phyloP scores from a whole-genome alignment of 139 green algal genomes.

The Tetradesmus obliquus region DNA sequence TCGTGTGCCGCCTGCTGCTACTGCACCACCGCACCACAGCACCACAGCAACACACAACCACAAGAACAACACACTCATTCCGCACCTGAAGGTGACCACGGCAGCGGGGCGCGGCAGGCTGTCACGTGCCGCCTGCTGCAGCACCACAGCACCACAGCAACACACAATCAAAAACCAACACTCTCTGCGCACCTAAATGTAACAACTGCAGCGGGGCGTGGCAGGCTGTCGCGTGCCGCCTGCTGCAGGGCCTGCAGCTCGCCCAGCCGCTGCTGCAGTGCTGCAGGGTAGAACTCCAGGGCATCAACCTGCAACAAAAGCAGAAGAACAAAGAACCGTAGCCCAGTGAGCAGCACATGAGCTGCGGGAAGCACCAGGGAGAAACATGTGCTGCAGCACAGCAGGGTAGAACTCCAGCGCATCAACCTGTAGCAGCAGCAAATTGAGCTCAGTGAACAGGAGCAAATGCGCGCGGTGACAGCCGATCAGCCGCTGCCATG shows the following conservation, averaged over 20 bases:
- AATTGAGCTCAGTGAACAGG: too few species aligned
- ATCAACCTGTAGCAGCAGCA: slow-evolving; percentile 58
- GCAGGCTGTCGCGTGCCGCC: background rate
- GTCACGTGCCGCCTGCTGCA: background rate
- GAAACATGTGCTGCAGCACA: slow-evolving; percentile 45
- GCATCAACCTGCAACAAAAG: slow-evolving; percentile 60
- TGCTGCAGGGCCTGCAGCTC: slow-evolving; percentile 52
- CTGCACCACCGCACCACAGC: too few species aligned
- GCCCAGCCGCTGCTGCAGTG: slow-evolving; percentile 55
- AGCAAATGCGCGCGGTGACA: background rate
- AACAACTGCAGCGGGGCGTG: slow-evolving; percentile 61
- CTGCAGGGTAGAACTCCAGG: slow-evolving; percentile 65
- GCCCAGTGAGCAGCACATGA: background rate
- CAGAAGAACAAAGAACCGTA: background rate
- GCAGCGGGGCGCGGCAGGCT: slow-evolving; percentile 49
- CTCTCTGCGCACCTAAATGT: slow-evolving; percentile 60
- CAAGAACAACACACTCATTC: too few species aligned
- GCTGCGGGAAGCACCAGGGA: too few species aligned
- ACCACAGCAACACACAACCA: too few species aligned
- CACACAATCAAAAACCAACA: too few species aligned
- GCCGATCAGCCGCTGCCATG: slow-evolving; percentile 55
- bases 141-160: too few species aligned
- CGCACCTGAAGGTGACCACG: slow-evolving; percentile 70
- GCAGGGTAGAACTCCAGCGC: slow-evolving; percentile 65
- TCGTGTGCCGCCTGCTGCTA: background rate